A percentile compares a stretch with the other conserved stretches of the same genome.
Conservation (phyloP, 768 basidiomycete genomes). For the Hericium coralloides region DNA sequence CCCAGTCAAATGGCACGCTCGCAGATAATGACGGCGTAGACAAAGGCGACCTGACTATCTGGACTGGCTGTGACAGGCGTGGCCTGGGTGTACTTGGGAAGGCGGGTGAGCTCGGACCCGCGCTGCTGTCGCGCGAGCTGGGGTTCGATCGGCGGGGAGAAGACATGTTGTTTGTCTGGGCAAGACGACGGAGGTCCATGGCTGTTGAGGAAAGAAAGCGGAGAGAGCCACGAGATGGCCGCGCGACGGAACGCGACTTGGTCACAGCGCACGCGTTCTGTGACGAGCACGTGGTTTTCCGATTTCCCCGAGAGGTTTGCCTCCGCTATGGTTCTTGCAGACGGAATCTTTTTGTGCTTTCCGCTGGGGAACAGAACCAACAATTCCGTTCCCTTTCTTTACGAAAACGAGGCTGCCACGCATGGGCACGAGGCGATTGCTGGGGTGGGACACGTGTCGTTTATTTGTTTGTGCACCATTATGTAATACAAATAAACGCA, state of each 20-base stretch:
- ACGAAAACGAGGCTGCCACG: constrained; percentile 12
- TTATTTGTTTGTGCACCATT: constrained; percentile 20
- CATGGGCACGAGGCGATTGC: constrained; percentile 5
- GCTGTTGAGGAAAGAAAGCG: background rate
- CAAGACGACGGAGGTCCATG: constrained; percentile 53
- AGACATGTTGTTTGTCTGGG: constrained; percentile 34
- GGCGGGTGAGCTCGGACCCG: constrained; percentile 26
- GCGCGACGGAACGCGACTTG: background rate
- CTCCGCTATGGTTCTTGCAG: background rate
- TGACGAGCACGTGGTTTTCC: constrained; percentile 6
- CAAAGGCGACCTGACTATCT: constrained; percentile 41
- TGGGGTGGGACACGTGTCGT: constrained; percentile 14
- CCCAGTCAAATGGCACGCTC: constrained; percentile 80
- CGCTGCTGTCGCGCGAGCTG: constrained; percentile 7
- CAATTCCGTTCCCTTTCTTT: background rate
- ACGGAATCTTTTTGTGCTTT: background rate
- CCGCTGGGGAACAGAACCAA: background rate
- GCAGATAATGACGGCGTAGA: constrained; percentile 68
- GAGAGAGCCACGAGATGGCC: background rate
- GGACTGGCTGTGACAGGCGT: constrained; percentile 39
- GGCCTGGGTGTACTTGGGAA: constrained; percentile 33
- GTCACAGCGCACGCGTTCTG: background rate
- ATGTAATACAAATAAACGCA: constrained; percentile 14
- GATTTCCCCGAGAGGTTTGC: background rate
- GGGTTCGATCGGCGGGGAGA: constrained; percentile 27